Evolutionary conservation across 129 eudicot genomes (phyloP).

Genomic region (Deinandra increscens): DNA sequence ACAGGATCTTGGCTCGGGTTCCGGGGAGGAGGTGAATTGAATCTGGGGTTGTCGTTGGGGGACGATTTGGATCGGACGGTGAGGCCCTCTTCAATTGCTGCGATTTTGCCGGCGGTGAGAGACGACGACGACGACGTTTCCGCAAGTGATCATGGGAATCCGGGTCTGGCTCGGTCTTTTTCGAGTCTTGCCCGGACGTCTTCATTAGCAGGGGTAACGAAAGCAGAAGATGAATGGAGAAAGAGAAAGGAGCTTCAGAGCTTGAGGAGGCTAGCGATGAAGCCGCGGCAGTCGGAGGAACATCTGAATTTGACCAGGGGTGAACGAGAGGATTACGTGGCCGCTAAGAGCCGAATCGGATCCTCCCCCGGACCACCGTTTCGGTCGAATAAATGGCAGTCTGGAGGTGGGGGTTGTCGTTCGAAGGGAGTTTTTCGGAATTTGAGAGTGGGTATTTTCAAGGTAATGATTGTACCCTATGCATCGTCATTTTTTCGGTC

Average conservation of each 20-base stretch:
- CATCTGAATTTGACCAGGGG: constrained; percentile 43
- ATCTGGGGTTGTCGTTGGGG: constrained; percentile 84
- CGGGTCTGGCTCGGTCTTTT: constrained; percentile 13
- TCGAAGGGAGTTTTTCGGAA: constrained; percentile 40
- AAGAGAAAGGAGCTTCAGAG: constrained; percentile 84
- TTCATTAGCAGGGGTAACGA: constrained; percentile 75
- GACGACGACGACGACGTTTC: constrained; percentile 50
- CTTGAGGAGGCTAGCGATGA: constrained; percentile 73
- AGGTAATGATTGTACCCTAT: constrained; percentile 44
- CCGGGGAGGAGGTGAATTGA: constrained; percentile 55
- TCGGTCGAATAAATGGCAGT: constrained; percentile 31
- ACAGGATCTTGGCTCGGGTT: constrained; percentile 22
- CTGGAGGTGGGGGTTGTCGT: neutral
- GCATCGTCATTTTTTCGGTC: constrained; percentile 6
- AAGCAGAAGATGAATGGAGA: constrained; percentile 85
- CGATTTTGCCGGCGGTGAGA: constrained; percentile 48
- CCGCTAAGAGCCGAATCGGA: constrained; percentile 35
- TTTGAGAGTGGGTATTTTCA: constrained; percentile 43
- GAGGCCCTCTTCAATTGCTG: constrained; percentile 68
- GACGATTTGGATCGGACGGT: constrained; percentile 73
- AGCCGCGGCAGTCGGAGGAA: constrained; percentile 65
- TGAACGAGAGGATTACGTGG: constrained; percentile 48
- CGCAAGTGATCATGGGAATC: neutral
- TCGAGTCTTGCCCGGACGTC: constrained; percentile 48
- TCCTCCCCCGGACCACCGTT: constrained; percentile 36